Base-by-base conservation (phyloP, 768 basidiomycete species). In the Thelephora ganbajun region DNA sequence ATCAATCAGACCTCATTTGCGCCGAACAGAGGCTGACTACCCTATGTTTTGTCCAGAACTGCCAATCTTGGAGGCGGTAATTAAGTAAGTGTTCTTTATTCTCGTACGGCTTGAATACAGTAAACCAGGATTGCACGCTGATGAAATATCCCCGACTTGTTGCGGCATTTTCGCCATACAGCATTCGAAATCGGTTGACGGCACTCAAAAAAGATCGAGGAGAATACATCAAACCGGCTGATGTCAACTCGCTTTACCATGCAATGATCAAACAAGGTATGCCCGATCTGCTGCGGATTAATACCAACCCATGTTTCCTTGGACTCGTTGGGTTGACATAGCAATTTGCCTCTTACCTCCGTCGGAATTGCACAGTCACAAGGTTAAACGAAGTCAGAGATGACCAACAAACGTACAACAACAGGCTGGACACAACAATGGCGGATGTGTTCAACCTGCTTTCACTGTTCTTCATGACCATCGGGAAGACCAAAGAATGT, bases 391-490 rank as follows among this genome's bases (percentile, higher is more conserved):
- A 88, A 54, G 81, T 96, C 45, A 80, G 94, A 52, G 86, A 84
- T 58, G 83, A 83, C 54, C 74, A 69, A 51, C 75, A 76, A 18
- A 68, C 75, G 7, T 78, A 80, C 66, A 85, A 80, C 59, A 99
- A 98, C 64, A 73, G 96, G 45, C 73, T 99, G 41, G 96, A 99
- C 67, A 93, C 90, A 5, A 87, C 91, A 3, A 79, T 99, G 42
- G 82, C 89, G 23, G 96, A 99, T 66, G 94, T 98, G 34, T 98
- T 98, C 68, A 83, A 78, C 59, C 74, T 99, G 44, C 76, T 99
- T 39, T 94, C 91, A 12, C 76, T 99, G 54, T 97, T 96, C 74
- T 99, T 92, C 71, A 80, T 99, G 56, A 96, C 93, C 34, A 92
- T 99, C 52, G 96, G 96, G 37, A 93, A 92, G 69, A 92, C 89